Base-by-base conservation (phyloP, 345 rosid species). In the Hevea brasiliensis region DNA sequence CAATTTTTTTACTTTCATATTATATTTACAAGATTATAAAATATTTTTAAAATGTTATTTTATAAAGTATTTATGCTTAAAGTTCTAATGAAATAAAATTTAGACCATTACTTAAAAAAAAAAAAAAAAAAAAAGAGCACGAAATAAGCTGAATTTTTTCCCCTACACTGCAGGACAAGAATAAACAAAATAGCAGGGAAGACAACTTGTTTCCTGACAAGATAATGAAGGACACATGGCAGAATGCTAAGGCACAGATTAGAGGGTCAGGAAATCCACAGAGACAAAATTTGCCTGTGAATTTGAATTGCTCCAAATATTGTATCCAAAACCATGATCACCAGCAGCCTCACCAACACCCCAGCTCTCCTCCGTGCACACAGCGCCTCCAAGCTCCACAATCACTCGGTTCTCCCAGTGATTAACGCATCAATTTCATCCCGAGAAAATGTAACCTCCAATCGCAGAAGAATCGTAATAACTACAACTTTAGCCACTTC, bases 321-420 rank as follows among this genome's bases (percentile, higher is more conserved):
- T 44, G 62, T 81, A 78, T 77, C 86, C 80, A 60, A 35, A 65
- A 23, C 14, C 1, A 59, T 4, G 27, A 67, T 42, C 70, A 92
- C 84, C 90, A 84, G 73, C 84, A 75, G 82, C 78, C 68, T 86
- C 81, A 70, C 87, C 13, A 79, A 69, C 76, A 72, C 89, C 67
- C 76, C 80, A 24, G 56, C 83, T 59, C 76, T 85, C 78, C 82
- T 81, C 85, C 91, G 64, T 17, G 29, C 75, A 68, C 67, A 63
- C 11, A 54, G 41, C 74, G 18, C 68, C 73, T 72, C 72, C 79
- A 32, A 10, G 20, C 17, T 40, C n/a, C 65, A 70, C 65, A 70
- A 75, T 1, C 11, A 29, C 66, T 67, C 81, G 3, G n/a, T n/a
- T 1, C 50, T 61, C 54, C 84, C 75, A 37, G 15, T 67, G 45